Evolutionary conservation across 306 rosid species (phyloP), one percentile per base, ranked within the genome.

Genomic region (Medicago lupulina): DNA sequence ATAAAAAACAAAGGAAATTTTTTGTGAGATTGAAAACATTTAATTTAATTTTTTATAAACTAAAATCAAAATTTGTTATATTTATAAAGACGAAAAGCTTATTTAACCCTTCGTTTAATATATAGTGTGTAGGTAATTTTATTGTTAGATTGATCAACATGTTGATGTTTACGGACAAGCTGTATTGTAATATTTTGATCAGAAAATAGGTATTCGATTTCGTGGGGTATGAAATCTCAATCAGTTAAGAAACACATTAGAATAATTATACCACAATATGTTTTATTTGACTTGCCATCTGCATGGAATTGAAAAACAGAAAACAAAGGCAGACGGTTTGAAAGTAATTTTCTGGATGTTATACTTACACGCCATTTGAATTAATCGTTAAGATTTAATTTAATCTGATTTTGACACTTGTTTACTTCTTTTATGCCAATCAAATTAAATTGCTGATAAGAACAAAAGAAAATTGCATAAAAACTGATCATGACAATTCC

Each of bases 171-270:
- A 87, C 74, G 65, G 78, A 67, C 77, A 80, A 88, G 44, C 84
- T 83, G 31, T 23, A 23, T 71, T 81, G 39, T 49, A 28, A 71
- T 71, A 68, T 77, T 82, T 79, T 41, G 83, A 77, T 76, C 76
- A 83, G 79, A 79, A 87, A 83, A 80, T 70, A 79, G 66, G 85
- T 74, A 58, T 80, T 83, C 79, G 82, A 80, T 90, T 90, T 89
- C 88, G 89, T 93, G 91, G 91, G 90, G 85, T 86, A 84, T 87
- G 82, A 83, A 90, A 86, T 87, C 85, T 88, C 85, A 88, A 84
- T 81, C 86, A 80, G 88, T 84, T 80, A 86, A 93, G 97, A 84
- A 91, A 88, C 83, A 55, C 63, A 79, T 41, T 57, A 79, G 60
- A 74, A 46, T 66, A 78, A 70, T 49, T 78, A 18, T 78, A 18